Percentiles rank a stretch among this genome's conserved stretches.
These are phyloP conservation scores for Nelumbo lutea DNA, from an alignment of 164 flowering plant genomes.

Conservation along the genomic window DNA sequence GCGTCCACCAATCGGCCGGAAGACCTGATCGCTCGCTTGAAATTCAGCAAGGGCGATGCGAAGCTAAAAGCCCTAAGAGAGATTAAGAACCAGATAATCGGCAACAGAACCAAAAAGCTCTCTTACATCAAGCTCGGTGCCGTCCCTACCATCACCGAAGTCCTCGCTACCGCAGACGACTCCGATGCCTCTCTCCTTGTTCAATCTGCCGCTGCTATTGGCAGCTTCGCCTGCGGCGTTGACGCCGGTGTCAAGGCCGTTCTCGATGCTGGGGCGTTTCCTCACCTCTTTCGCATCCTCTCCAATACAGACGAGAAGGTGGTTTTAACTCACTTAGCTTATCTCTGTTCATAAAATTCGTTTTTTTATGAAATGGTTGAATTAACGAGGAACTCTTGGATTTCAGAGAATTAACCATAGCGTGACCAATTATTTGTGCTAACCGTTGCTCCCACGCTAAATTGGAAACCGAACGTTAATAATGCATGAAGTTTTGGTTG, in stretches of 20 bases:
- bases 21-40: slow-evolving; percentile 49
- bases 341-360: no score
- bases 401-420: no score
- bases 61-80: slow-evolving; percentile 75
- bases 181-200: slow-evolving; percentile 38
- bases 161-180: slow-evolving; percentile 31
- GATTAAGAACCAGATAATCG: slow-evolving; percentile 92
- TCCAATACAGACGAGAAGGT: slow-evolving; percentile 66
- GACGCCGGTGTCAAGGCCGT: slow-evolving; percentile 82
- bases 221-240: slow-evolving; percentile 91
- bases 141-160: slow-evolving; percentile 56
- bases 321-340: neutral
- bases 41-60: slow-evolving; percentile 33
- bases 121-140: slow-evolving; percentile 78
- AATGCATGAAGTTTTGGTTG: no score
- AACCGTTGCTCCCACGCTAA: no score
- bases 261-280: slow-evolving; percentile 72
- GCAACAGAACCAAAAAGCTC: slow-evolving; percentile 90
- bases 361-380: no score
- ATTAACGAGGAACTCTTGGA: no score
- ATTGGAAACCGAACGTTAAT: no score
- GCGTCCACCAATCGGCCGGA: slow-evolving; percentile 33
- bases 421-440: no score
- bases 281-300: slow-evolving; percentile 47
- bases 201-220: slow-evolving; percentile 83